phyloP scores from a whole-genome alignment of 2,329 filamentous ascomycete genomes.

The Monilinia polystroma region DNA sequence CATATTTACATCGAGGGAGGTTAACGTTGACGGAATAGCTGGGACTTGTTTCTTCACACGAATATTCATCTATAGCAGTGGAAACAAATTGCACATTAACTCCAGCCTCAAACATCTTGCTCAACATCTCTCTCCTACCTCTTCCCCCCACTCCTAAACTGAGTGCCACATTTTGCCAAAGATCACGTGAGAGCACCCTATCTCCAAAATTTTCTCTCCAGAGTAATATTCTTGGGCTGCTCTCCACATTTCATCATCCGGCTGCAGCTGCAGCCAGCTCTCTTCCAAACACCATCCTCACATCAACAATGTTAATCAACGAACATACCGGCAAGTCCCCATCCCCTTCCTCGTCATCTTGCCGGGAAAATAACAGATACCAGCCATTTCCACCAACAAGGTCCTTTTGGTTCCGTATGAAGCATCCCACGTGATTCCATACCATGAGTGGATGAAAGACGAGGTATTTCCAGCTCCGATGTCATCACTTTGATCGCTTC shows the following conservation, averaged over 20 bases:
- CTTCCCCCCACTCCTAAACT: background rate
- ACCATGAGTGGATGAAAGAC: conserved; percentile 86
- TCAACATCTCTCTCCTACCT: background rate
- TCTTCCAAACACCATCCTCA: background rate
- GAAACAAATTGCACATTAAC: background rate
- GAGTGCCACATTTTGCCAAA: background rate
- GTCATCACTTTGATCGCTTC: background rate
- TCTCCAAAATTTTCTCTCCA: background rate
- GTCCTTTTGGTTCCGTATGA: conserved; percentile 83
- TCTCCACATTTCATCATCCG: background rate
- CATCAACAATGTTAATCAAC: conserved; percentile 8
- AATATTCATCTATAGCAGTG: background rate
- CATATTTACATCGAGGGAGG: background rate
- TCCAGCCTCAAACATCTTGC: background rate
- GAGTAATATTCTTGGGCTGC: background rate
- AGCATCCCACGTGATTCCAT: conserved; percentile 73
- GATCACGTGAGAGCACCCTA: background rate
- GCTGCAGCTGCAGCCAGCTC: background rate
- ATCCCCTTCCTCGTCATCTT: accelerated
- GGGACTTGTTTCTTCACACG: background rate
- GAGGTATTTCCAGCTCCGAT: conserved; percentile 22
- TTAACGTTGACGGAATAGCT: background rate
- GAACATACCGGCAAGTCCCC: background rate
- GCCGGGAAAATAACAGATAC: background rate
- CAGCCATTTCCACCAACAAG: conserved; percentile 65